A percentile compares a stretch with the other conserved stretches of the same genome.
phyloP scores from a whole-genome alignment of 1,284 basidiomycete species.

The Cryptococcus maquisensis region DNA sequence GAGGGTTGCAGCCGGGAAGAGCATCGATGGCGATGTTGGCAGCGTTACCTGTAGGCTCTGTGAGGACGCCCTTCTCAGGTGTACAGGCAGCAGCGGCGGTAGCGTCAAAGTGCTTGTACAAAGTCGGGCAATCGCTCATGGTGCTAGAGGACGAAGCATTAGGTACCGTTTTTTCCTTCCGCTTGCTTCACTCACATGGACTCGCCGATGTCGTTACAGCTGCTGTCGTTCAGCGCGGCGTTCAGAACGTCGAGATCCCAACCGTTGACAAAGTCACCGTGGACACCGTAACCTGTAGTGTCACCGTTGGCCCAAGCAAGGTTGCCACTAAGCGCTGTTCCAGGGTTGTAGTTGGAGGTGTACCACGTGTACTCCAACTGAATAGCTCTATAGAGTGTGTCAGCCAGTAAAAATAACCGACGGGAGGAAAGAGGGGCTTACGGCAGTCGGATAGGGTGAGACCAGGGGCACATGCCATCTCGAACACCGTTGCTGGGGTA shows the following conservation, averaged over 20 bases:
- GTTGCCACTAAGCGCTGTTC: conserved; percentile 20
- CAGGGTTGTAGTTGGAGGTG: conserved; percentile 11
- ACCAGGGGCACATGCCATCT: conserved; percentile 22
- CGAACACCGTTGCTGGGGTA: conserved; percentile 15
- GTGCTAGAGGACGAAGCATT: not conserved
- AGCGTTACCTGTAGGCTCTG: conserved; percentile 20
- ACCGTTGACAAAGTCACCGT: conserved; percentile 31
- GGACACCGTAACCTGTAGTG: conserved; percentile 34
- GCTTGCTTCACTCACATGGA: conserved; percentile 2
- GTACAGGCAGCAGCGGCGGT: conserved; percentile 17
- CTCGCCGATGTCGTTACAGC: conserved; percentile 14
- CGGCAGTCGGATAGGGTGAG: conserved; percentile 34
- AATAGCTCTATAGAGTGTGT: conserved; percentile 7
- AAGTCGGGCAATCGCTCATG: not conserved
- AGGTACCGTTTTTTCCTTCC: not conserved
- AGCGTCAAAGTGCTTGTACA: conserved; percentile 14
- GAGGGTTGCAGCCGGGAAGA: conserved; percentile 30
- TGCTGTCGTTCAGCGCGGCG: conserved; percentile 20
- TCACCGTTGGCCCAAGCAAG: conserved; percentile 42
- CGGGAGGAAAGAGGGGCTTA: not conserved
- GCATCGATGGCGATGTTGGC: conserved; percentile 17
- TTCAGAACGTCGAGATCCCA: conserved; percentile 31
- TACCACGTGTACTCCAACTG: conserved; percentile 29
- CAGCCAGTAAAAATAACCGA: not conserved
- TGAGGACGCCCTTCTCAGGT: conserved; percentile 21